Conservation (phyloP, 2,329 filamentous ascomycete species). For the Magnaporthiopsis rhizophila region DNA sequence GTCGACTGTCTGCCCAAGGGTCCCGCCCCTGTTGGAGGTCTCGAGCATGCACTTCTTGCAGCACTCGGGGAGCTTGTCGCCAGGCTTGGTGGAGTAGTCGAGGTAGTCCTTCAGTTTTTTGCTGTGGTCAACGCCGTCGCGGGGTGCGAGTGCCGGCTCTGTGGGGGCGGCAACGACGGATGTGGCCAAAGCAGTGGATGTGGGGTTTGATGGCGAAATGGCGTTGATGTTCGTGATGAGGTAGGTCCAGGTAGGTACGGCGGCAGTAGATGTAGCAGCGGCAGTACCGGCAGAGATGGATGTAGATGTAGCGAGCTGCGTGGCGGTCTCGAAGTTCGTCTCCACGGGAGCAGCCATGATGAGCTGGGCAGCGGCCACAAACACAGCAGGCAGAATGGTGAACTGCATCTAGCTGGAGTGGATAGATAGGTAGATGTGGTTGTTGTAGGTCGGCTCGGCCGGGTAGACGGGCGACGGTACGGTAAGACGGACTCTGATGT, state of each 20-base stretch:
- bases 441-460: background rate
- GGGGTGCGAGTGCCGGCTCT: too few relatives aligned
- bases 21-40: background rate
- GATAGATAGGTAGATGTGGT: background rate
- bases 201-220: background rate
- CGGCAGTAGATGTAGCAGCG: background rate
- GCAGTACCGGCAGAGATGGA: too few relatives aligned
- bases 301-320: background rate
- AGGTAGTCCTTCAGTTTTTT: background rate
- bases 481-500: too few relatives aligned
- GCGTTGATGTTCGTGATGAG: too few relatives aligned
- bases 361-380: background rate
- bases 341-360: background rate
- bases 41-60: background rate
- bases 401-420: background rate
- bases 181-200: background rate
- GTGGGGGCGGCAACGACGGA: background rate
- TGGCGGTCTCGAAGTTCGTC: background rate
- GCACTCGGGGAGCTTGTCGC: background rate
- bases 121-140: background rate
- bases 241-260: too few relatives aligned
- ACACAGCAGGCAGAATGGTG: background rate
- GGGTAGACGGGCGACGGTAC: background rate
- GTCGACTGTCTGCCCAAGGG: background rate
- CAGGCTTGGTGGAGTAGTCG: background rate